phyloP scores from a whole-genome alignment of 805 yeast species.

The Wickerhamomyces hampshirensis region DNA sequence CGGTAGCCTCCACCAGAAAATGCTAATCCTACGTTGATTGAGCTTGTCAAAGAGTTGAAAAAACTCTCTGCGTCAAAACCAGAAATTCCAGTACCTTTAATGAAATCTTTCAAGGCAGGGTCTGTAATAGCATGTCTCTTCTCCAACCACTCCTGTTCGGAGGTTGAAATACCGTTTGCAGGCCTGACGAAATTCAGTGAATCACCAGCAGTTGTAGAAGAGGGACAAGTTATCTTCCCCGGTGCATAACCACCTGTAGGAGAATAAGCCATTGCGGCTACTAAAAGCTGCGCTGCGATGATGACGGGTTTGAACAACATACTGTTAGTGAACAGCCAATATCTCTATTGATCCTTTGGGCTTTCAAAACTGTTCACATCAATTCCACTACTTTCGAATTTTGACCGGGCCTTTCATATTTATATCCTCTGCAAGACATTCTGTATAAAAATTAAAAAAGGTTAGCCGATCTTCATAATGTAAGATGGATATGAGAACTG shows the following conservation, averaged over 20 bases:
- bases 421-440: too few relatives aligned
- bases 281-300: neutral
- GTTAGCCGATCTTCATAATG: too few relatives aligned
- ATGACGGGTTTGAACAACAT: neutral
- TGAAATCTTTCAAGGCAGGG: constrained; percentile 24
- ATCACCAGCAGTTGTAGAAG: constrained; percentile 8
- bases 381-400: too few relatives aligned
- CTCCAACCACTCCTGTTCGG: constrained; percentile 50
- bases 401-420: too few relatives aligned
- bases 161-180: constrained; percentile 41
- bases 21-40: constrained; percentile 52
- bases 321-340: neutral
- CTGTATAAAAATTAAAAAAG: too few relatives aligned
- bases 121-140: constrained; percentile 29
- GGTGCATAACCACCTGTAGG: constrained; percentile 62
- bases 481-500: too few relatives aligned
- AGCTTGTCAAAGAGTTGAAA: constrained; percentile 29
- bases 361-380: too few relatives aligned
- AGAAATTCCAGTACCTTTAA: constrained; percentile 44
- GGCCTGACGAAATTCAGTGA: constrained; percentile 32
- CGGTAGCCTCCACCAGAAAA: constrained; percentile 88
- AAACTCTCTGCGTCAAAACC: constrained; percentile 37
- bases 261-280: constrained; percentile 36
- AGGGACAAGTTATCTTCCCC: constrained; percentile 51
- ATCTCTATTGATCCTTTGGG: too few relatives aligned